A percentile compares a stretch with the other conserved stretches of the same genome.
phyloP scores from a whole-genome alignment of 2,329 filamentous ascomycete genomes.

The Botrytis paeoniae region DNA sequence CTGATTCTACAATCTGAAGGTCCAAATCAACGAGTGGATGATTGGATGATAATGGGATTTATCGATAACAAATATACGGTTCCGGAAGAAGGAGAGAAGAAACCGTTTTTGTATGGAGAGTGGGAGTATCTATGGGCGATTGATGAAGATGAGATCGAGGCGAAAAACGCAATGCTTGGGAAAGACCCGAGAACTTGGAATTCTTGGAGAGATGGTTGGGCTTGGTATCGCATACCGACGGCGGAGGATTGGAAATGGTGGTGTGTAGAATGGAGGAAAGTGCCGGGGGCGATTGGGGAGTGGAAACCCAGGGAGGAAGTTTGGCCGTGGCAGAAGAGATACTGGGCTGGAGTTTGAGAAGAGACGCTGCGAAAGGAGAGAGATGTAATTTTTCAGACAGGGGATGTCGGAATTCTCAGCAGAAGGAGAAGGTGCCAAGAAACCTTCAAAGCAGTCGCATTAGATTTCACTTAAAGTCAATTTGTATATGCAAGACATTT shows the following conservation, averaged over 20 bases:
- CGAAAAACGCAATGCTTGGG: rapidly evolving
- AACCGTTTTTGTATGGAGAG: background rate
- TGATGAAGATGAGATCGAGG: background rate
- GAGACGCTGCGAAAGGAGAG: background rate
- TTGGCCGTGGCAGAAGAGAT: slow-evolving; percentile 1
- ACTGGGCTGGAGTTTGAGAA: background rate
- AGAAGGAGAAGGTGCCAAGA: too few species aligned
- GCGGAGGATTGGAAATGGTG: background rate
- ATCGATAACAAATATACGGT: background rate
- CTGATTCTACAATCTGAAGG: background rate
- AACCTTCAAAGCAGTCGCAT: background rate
- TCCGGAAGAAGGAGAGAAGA: background rate
- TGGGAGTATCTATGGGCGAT: background rate
- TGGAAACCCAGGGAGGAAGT: background rate
- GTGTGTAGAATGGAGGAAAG: slow-evolving; percentile 1
- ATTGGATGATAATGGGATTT: background rate
- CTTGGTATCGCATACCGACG: background rate
- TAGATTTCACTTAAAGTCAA: background rate
- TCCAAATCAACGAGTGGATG: background rate
- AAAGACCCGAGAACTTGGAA: rapidly evolving
- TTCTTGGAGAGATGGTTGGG: background rate
- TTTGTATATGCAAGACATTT: background rate
- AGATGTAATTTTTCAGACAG: background rate
- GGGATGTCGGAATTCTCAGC: rapidly evolving
- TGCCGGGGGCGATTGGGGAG: background rate